Evolutionary conservation across 192 early-diverging fungal species (phyloP).

Genomic region (Coemansia sp.): DNA sequence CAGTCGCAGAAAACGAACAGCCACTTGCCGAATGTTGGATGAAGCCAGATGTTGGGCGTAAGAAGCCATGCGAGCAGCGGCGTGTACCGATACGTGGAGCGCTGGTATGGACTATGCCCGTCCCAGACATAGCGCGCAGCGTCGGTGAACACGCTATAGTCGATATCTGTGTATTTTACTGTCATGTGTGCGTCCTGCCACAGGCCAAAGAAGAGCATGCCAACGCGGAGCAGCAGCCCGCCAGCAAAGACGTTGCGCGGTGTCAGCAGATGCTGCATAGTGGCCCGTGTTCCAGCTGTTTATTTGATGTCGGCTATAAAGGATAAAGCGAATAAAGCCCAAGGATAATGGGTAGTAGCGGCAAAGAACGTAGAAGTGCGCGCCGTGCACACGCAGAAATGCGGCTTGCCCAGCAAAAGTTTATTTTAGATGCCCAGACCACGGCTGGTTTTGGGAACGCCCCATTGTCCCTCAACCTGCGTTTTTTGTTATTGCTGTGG

Average conservation of each 20-base stretch:
- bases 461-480: too few relatives aligned
- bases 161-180: constrained; percentile 99
- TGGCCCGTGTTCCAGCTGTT: too few relatives aligned
- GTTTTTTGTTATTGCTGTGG: too few relatives aligned
- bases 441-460: too few relatives aligned
- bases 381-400: too few relatives aligned
- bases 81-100: constrained; percentile 96
- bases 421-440: too few relatives aligned
- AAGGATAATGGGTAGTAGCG: too few relatives aligned
- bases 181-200: constrained; percentile 83
- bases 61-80: constrained; percentile 88
- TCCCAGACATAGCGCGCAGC: constrained; percentile 75
- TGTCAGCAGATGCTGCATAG: constrained; percentile 22
- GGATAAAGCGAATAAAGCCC: background rate
- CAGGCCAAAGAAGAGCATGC: constrained; percentile 76
- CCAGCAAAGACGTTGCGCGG: constrained; percentile 32
- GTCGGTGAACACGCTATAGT: constrained; percentile 96
- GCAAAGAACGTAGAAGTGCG: too few relatives aligned
- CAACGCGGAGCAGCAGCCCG: constrained; percentile 58
- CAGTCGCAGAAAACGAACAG: constrained; percentile 86
- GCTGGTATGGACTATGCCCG: constrained; percentile 77
- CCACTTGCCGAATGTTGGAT: constrained; percentile 82
- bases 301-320: background rate
- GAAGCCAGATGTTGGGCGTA: constrained; percentile 75
- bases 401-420: too few relatives aligned